Conservation (phyloP, 805 yeast genomes). For the Starmerella stigmatis region DNA sequence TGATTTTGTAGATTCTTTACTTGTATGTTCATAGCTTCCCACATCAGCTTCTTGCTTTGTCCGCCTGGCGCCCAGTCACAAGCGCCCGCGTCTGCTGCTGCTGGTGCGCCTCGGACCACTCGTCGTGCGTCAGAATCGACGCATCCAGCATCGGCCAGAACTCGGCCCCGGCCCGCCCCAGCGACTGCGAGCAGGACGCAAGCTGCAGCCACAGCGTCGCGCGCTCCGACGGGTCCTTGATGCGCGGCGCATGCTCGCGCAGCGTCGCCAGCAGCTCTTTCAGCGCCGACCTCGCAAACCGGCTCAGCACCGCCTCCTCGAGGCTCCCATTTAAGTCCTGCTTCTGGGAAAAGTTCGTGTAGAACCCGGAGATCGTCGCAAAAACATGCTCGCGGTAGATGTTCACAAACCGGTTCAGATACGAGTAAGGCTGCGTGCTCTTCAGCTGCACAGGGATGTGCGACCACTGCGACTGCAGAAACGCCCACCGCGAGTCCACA, state of each 20-base stretch:
- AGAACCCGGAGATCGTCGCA: slow-evolving; percentile 57
- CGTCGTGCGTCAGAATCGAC: slow-evolving; percentile 28
- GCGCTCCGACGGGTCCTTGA: slow-evolving; percentile 27
- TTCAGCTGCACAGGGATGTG: slow-evolving; percentile 39
- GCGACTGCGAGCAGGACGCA: slow-evolving; percentile 78
- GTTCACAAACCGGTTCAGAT: slow-evolving; percentile 70
- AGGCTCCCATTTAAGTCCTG: background rate
- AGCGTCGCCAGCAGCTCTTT: slow-evolving; percentile 23
- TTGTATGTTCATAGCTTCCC: too few species aligned
- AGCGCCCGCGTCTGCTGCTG: slow-evolving; percentile 35
- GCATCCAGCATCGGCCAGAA: slow-evolving; percentile 40
- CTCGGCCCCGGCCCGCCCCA: slow-evolving; percentile 60
- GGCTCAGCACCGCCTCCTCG: slow-evolving; percentile 11
- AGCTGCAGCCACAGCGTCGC: slow-evolving; percentile 55
- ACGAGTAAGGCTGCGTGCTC: slow-evolving; percentile 46
- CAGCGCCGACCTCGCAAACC: slow-evolving; percentile 27
- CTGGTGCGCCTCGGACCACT: slow-evolving; percentile 37
- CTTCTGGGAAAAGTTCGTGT: slow-evolving; percentile 45
- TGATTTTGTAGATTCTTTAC: too few species aligned
- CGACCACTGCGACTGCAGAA: slow-evolving; percentile 19
- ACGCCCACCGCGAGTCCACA: slow-evolving; percentile 32
- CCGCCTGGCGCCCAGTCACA: slow-evolving; percentile 6
- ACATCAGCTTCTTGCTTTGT: too few species aligned
- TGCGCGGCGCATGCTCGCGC: slow-evolving; percentile 24
- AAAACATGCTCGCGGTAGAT: slow-evolving; percentile 74